A percentile compares a stretch with the other conserved stretches of the same genome.
Conservation (phyloP, 768 basidiomycete species). For the Fistulinella prunicolor region DNA sequence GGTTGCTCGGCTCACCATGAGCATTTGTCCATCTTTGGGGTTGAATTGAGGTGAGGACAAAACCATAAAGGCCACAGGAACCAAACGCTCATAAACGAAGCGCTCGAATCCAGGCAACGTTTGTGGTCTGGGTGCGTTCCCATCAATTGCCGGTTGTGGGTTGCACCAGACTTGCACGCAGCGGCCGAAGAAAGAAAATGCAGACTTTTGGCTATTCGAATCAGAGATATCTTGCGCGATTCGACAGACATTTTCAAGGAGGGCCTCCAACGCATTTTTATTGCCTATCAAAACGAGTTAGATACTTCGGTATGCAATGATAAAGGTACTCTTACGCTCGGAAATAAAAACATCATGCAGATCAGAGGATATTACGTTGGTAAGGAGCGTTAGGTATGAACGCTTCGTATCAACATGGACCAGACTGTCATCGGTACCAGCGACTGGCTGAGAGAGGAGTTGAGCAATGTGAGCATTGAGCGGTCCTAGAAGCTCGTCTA, state of each 20-base stretch:
- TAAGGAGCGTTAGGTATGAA: conserved; percentile 82
- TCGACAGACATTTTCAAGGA: conserved; percentile 71
- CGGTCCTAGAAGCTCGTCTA: conserved; percentile 88
- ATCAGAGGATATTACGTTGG: conserved; percentile 75
- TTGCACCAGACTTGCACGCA: conserved; percentile 70
- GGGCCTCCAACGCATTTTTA: conserved; percentile 59
- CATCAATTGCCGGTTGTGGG: conserved; percentile 34
- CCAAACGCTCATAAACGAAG: conserved; percentile 83
- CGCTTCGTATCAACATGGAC: conserved; percentile 81
- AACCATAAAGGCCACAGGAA: conserved; percentile 81
- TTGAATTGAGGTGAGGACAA: conserved; percentile 80
- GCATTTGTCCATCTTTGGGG: conserved; percentile 82
- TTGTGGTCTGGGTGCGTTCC: conserved; percentile 33
- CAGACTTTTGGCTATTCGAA: conserved; percentile 69
- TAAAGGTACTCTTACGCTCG: conserved; percentile 56
- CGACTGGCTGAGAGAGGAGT: conserved; percentile 74
- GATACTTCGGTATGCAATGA: neutral
- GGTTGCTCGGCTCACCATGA: conserved; percentile 59
- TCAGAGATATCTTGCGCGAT: conserved; percentile 78
- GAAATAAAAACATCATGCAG: conserved; percentile 85
- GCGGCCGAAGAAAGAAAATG: conserved; percentile 73
- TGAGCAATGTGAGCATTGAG: conserved; percentile 78
- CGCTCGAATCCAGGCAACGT: conserved; percentile 86
- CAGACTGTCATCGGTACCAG: conserved; percentile 84
- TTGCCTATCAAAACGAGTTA: conserved; percentile 46